A percentile compares a stretch with the other conserved stretches of the same genome.
These are phyloP conservation scores for Spiraea crenata DNA, from an alignment of 331 rosid species.

Conservation along the genomic window DNA sequence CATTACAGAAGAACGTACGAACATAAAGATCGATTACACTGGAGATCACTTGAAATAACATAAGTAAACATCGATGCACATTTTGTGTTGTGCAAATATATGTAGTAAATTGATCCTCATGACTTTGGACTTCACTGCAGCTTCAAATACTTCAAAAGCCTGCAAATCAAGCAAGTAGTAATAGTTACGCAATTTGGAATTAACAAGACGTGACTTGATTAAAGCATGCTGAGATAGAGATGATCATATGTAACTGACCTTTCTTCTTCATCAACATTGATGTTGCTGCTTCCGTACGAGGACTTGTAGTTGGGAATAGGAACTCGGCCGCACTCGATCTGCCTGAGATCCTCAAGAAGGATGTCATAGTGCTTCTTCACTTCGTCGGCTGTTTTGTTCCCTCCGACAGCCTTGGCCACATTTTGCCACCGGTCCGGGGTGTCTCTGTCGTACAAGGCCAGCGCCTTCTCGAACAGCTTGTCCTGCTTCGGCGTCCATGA, in stretches of 20 bases:
- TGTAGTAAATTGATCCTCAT: neutral
- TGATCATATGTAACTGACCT: conserved; percentile 25
- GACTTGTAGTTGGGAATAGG: conserved; percentile 63
- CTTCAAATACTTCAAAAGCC: conserved; percentile 56
- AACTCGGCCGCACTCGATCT: conserved; percentile 60
- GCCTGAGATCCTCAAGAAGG: conserved; percentile 63
- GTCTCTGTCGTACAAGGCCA: conserved; percentile 61
- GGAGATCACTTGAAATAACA: neutral
- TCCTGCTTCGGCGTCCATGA: conserved; percentile 72
- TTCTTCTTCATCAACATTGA: conserved; percentile 38
- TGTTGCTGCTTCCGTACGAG: conserved; percentile 24
- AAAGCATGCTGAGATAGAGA: neutral
- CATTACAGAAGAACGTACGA: too few species aligned
- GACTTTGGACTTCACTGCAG: conserved; percentile 31
- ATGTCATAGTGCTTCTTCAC: conserved; percentile 64
- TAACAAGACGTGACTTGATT: too few species aligned
- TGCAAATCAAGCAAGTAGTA: conserved; percentile 17
- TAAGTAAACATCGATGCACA: neutral
- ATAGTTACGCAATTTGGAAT: too few species aligned
- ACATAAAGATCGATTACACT: neutral
- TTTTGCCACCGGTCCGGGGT: conserved; percentile 72
- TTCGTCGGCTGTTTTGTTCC: conserved; percentile 52
- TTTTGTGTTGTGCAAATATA: conserved; percentile 6
- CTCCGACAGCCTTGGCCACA: conserved; percentile 68
- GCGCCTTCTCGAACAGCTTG: conserved; percentile 68